Percentiles rank a stretch among this genome's conserved stretches.
These are phyloP conservation scores for Suillus weaverae DNA, from an alignment of 768 basidiomycete species.

Conservation along the genomic window DNA sequence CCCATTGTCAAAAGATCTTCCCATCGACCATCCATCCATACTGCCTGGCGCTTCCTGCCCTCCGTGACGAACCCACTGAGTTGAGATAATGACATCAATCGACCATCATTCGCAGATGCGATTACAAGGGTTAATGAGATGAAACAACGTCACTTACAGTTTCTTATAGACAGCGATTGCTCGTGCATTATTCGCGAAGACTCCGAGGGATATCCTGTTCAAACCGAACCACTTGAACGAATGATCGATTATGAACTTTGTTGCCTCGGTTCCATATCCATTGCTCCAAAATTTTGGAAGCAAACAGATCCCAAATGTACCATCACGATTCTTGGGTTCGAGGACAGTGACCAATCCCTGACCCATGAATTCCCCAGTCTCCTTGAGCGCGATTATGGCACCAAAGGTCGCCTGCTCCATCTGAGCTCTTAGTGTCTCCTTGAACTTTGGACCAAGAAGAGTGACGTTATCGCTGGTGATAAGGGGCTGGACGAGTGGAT, in stretches of 20 bases:
- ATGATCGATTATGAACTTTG: conserved; percentile 41
- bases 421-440: conserved; percentile 18
- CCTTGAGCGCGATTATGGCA: conserved; percentile 28
- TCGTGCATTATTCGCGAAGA: conserved; percentile 38
- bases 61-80: conserved; percentile 42
- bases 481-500: conserved; percentile 28
- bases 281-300: conserved; percentile 34
- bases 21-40: conserved; percentile 39
- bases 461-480: conserved; percentile 16
- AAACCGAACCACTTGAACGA: conserved; percentile 40
- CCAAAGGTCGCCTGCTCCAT: conserved; percentile 30
- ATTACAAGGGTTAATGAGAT: conserved; percentile 5
- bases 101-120: not conserved
- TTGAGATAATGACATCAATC: not conserved
- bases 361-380: conserved; percentile 34
- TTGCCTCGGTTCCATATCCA: conserved; percentile 44
- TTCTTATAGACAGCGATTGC: conserved; percentile 43
- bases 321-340: conserved; percentile 31
- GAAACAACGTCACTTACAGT: conserved; percentile 33
- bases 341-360: conserved; percentile 27
- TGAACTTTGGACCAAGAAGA: conserved; percentile 18
- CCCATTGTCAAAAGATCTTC: conserved; percentile 41
- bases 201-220: conserved; percentile 42
- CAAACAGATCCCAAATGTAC: conserved; percentile 34
- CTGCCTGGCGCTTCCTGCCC: conserved; percentile 36